phyloP scores from a whole-genome alignment of 2,329 filamentous ascomycete species.

The Neonectria magnoliae region DNA sequence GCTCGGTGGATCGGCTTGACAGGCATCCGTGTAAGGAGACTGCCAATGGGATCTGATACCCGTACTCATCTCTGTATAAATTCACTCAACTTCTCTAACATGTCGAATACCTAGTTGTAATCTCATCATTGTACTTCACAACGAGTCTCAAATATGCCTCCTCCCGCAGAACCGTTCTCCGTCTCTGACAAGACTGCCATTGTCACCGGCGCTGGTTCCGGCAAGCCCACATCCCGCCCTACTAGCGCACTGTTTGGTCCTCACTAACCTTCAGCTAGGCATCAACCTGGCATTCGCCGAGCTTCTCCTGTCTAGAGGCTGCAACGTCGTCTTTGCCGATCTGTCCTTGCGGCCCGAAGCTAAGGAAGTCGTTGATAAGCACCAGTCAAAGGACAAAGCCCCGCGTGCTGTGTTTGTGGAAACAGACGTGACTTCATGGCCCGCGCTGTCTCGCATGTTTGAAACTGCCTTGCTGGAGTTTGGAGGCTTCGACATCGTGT shows the following conservation, averaged over 20 bases:
- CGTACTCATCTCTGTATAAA: neutral
- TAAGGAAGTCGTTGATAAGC: conserved; percentile 43
- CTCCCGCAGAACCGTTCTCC: conserved; percentile 23
- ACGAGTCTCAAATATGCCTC: conserved; percentile 16
- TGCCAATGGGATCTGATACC: neutral
- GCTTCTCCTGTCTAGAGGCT: conserved; percentile 52
- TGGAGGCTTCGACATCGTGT: conserved; percentile 53
- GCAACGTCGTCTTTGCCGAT: conserved; percentile 59
- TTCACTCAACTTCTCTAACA: neutral
- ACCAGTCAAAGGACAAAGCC: conserved; percentile 29
- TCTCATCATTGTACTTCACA: neutral
- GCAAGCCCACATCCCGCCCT: conserved; percentile 15
- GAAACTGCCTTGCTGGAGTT: conserved; percentile 48
- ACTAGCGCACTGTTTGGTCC: neutral
- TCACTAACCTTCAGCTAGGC: conserved; percentile 36
- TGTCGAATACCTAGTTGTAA: neutral
- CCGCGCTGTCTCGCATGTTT: conserved; percentile 50
- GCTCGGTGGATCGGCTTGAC: neutral
- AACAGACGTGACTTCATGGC: conserved; percentile 58
- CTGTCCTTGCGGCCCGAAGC: conserved; percentile 55
- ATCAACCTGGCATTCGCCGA: conserved; percentile 57
- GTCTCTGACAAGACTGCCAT: conserved; percentile 44
- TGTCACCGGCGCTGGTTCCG: conserved; percentile 44
- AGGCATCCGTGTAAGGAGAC: conserved; percentile 9
- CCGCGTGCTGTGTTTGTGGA: conserved; percentile 53